phyloP scores from a whole-genome alignment of 1,284 basidiomycete species.

The Cutaneotrichosporon cavernicola region DNA sequence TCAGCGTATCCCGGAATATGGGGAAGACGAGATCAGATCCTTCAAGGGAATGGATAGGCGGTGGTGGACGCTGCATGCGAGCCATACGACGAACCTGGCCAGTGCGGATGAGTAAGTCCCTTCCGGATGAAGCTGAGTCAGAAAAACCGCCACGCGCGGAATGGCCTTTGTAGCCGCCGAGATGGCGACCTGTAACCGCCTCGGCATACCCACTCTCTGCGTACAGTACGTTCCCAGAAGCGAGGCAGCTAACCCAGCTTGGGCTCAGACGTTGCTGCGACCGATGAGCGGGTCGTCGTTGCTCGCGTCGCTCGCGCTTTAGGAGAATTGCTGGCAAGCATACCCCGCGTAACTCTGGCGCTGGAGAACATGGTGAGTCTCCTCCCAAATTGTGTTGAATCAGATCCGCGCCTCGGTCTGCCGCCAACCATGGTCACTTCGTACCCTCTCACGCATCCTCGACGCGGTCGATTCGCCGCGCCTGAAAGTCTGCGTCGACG shows the following conservation, averaged over 20 bases:
- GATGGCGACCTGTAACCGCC: constrained; percentile 10
- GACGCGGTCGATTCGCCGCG: constrained; percentile 12
- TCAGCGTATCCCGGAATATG: neutral
- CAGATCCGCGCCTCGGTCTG: constrained; percentile 9
- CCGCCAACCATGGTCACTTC: constrained; percentile 16
- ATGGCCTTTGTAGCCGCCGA: constrained; percentile 8
- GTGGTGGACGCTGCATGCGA: constrained; percentile 21
- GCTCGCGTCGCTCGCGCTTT: constrained; percentile 6
- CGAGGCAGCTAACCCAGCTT: neutral
- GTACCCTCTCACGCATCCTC: constrained; percentile 9
- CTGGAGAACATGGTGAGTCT: constrained; percentile 25
- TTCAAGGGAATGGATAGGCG: constrained; percentile 1
- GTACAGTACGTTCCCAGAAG: constrained; percentile 13
- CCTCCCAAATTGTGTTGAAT: neutral
- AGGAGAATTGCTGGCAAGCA: neutral
- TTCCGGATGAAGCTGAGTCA: neutral
- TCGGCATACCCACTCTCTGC: constrained; percentile 16
- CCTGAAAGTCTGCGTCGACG: constrained; percentile 18
- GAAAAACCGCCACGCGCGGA: neutral
- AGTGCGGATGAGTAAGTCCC: constrained; percentile 5
- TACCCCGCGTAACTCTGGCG: constrained; percentile 16
- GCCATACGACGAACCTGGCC: constrained; percentile 21
- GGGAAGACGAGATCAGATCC: neutral
- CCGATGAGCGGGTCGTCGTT: constrained; percentile 2
- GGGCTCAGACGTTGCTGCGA: neutral